phyloP scores from a whole-genome alignment of 441 rosid species.

The Gossypium lobatum region DNA sequence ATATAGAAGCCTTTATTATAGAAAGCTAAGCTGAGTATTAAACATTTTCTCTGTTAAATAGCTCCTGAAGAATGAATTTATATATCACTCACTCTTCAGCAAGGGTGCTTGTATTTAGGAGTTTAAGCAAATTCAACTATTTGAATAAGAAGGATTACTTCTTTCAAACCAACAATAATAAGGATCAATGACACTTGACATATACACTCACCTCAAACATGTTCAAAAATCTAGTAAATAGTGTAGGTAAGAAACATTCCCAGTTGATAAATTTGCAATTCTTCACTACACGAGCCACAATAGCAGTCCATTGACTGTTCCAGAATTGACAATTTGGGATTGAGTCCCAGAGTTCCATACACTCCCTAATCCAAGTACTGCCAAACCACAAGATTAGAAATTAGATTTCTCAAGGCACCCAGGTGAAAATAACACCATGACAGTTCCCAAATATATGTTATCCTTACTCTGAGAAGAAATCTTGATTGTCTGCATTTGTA shows the following conservation, averaged over 20 bases:
- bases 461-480: conserved; percentile 85
- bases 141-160: background rate
- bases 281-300: conserved; percentile 83
- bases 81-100: background rate
- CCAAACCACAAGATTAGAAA: conserved; percentile 27
- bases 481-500: conserved; percentile 77
- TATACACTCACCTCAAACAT: conserved; percentile 89
- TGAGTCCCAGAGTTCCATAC: conserved; percentile 81
- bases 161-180: conserved; percentile 8
- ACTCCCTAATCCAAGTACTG: conserved; percentile 77
- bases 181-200: background rate
- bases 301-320: conserved; percentile 97
- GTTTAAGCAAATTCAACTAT: conserved; percentile 3
- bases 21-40: background rate
- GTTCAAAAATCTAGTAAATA: conserved; percentile 80
- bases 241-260: conserved; percentile 73
- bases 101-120: background rate
- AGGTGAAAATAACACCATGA: conserved; percentile 23
- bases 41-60: background rate
- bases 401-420: conserved; percentile 13
- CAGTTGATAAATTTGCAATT: conserved; percentile 71
- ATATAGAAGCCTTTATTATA: background rate
- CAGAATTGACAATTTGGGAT: conserved; percentile 97
- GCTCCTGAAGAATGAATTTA: background rate
- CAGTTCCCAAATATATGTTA: conserved; percentile 13